phyloP scores from a whole-genome alignment of 495 filamentous ascomycete species.

The Beverwykella pulmonaria region DNA sequence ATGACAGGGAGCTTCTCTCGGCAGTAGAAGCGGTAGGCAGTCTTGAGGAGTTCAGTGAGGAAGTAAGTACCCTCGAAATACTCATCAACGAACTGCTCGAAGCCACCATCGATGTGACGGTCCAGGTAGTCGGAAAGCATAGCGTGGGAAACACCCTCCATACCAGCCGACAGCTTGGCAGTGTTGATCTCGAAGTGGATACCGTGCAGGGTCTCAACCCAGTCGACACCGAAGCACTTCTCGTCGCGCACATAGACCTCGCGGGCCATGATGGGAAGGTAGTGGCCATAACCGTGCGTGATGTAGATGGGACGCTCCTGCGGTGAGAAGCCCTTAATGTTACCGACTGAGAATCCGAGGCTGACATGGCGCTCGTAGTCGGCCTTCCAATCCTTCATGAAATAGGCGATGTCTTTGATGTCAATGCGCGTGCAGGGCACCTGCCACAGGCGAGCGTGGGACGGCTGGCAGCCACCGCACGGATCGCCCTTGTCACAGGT shows the following conservation, averaged over 20 bases:
- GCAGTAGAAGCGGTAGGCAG: constrained; percentile 83
- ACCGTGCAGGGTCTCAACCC: constrained; percentile 76
- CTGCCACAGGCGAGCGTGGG: constrained; percentile 90
- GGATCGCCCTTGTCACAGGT: constrained; percentile 95
- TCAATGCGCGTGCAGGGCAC: constrained; percentile 94
- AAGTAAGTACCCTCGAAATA: constrained; percentile 94
- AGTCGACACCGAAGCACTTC: constrained; percentile 87
- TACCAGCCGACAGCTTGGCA: constrained; percentile 79
- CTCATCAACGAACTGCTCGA: constrained; percentile 88
- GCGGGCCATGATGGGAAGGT: constrained; percentile 82
- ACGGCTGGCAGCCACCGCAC: constrained; percentile 88
- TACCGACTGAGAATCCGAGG: constrained; percentile 83
- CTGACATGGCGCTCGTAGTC: constrained; percentile 88
- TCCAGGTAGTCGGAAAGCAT: constrained; percentile 86
- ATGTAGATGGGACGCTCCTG: constrained; percentile 63
- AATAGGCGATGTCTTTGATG: constrained; percentile 94
- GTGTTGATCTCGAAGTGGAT: constrained; percentile 81
- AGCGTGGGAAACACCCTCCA: constrained; percentile 75
- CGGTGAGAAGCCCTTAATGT: constrained; percentile 88
- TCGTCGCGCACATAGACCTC: constrained; percentile 90
- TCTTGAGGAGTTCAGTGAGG: constrained; percentile 91
- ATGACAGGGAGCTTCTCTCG: constrained; percentile 82
- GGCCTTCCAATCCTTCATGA: constrained; percentile 98
- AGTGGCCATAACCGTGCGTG: constrained; percentile 83
- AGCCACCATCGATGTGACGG: constrained; percentile 84